phyloP scores from a whole-genome alignment of 805 yeast genomes.

The Saturnispora halmiae region DNA sequence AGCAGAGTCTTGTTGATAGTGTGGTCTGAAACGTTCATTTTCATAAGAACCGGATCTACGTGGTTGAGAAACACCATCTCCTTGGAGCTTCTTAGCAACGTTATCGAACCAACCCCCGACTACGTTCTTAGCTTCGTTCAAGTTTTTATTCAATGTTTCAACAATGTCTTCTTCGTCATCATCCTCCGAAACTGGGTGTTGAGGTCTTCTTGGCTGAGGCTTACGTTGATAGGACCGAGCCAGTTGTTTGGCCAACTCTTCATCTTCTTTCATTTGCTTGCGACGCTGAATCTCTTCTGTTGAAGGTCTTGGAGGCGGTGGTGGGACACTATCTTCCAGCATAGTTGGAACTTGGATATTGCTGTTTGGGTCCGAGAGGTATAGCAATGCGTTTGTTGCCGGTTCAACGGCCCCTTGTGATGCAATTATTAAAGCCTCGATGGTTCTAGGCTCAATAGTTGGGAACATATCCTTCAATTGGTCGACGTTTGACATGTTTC shows the following conservation, averaged over 20 bases:
- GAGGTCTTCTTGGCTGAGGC: slow-evolving; percentile 2
- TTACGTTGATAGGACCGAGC: slow-evolving; percentile 48
- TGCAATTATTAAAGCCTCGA: slow-evolving; percentile 78
- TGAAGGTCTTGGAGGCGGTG: slow-evolving; percentile 27
- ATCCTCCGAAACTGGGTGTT: slow-evolving; percentile 10
- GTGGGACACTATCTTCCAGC: slow-evolving; percentile 13
- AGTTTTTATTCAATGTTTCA: slow-evolving; percentile 58
- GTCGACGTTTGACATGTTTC: slow-evolving; percentile 3
- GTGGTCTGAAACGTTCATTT: background rate
- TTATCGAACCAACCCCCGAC: slow-evolving; percentile 74
- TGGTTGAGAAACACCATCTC: slow-evolving; percentile 12
- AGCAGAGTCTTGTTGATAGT: slow-evolving; percentile 1
- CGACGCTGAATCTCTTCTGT: slow-evolving; percentile 27
- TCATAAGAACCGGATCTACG: background rate
- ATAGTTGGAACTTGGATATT: slow-evolving; percentile 41
- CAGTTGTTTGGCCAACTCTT: slow-evolving; percentile 67
- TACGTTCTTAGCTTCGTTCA: slow-evolving; percentile 71
- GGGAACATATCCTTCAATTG: slow-evolving; percentile 84
- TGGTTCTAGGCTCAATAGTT: slow-evolving; percentile 53
- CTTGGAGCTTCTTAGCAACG: slow-evolving; percentile 40
- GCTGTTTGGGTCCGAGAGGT: slow-evolving; percentile 62
- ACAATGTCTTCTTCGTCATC: slow-evolving; percentile 36
- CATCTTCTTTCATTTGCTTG: slow-evolving; percentile 43
- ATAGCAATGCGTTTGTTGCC: slow-evolving; percentile 82
- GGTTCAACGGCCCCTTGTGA: slow-evolving; percentile 71